phyloP scores from a whole-genome alignment of 169 alveolate species.

The Besnoitia besnoiti region DNA sequence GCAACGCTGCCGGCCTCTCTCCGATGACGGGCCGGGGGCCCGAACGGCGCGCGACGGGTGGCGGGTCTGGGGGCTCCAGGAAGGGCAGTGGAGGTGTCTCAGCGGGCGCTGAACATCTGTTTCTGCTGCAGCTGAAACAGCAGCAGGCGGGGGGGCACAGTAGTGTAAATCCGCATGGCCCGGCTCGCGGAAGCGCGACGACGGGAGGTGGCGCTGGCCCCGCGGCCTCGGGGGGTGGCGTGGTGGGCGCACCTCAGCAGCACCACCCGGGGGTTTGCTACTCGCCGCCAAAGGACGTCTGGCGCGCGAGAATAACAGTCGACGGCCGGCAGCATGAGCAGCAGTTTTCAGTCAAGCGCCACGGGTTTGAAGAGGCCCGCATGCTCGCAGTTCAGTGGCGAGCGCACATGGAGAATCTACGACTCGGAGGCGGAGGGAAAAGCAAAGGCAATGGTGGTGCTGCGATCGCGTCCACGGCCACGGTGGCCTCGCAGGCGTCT shows the following conservation, averaged over 20 bases:
- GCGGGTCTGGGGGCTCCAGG: neutral
- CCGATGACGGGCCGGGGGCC: neutral
- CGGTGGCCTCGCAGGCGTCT: neutral
- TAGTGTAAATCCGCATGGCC: neutral
- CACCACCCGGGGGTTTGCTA: constrained; percentile 49
- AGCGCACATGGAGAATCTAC: constrained; percentile 27
- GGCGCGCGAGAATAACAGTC: constrained; percentile 56
- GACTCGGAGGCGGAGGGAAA: constrained; percentile 9
- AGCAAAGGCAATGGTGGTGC: neutral
- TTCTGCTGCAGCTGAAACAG: neutral
- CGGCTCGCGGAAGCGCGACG: neutral
- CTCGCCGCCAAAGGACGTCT: constrained; percentile 63
- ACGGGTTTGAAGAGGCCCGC: constrained; percentile 50
- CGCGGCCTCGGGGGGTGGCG: constrained; percentile 1
- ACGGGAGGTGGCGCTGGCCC: neutral
- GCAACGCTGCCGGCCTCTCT: neutral
- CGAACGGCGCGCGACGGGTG: neutral
- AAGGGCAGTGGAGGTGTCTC: neutral
- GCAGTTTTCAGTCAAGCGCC: constrained; percentile 57
- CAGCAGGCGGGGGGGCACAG: neutral
- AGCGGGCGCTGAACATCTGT: neutral
- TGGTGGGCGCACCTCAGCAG: neutral
- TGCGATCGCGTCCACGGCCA: neutral
- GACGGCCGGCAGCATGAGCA: constrained; percentile 56
- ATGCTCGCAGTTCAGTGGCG: constrained; percentile 47